Base-by-base conservation (phyloP, 2,329 filamentous ascomycete species). In the Colletotrichum eleusines region DNA sequence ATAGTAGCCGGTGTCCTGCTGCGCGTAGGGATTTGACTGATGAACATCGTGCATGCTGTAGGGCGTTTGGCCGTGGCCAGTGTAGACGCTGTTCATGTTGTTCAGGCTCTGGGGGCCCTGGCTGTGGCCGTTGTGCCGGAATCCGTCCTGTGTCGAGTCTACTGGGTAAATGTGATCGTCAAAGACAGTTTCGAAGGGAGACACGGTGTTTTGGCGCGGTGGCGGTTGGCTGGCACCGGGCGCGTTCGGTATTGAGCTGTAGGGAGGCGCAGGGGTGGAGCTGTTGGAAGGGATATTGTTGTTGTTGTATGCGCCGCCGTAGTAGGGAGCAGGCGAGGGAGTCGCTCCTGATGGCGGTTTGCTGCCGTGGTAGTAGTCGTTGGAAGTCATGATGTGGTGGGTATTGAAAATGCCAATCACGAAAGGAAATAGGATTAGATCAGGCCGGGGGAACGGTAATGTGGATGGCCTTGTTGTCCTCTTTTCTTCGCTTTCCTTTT, bases 121-220 rank as follows among this genome's bases (percentile, higher is more conserved):
- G 73, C 59, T 70, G 62, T 70, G 70, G 73, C 77, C 69, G 74
- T 79, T 69, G 38, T 76, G 75, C 59, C 75, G 63, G 44, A 73
- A 74, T 14, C 71, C 71, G 72, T 74, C 63, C 63, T 74, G 72
- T 1, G 71, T 76, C n/a, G 84, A 81, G 76, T 84, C 85, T 61
- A 86, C 82, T 66, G 89, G 88, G 77, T 92, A 92, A 68, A 86
- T 85, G 80, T 90, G 84, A 78, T 92, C 90, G 79, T 92, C 90
- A 78, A 92, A 92, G 66, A 90, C 88, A 58, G 87, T 88, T 65
- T 89, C 88, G 77, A 92, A 91, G 12, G 90, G 90, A 26, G 89
- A 87, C 23, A 86, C 76, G 75, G 81, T 75, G 57, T 77, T 79
- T 33, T 79, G 79, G 68, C 79, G 77, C 42, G 78, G 78, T 60